Evolutionary conservation across 139 green algal genomes (phyloP).

Genomic region (Chlorella ohadii): DNA sequence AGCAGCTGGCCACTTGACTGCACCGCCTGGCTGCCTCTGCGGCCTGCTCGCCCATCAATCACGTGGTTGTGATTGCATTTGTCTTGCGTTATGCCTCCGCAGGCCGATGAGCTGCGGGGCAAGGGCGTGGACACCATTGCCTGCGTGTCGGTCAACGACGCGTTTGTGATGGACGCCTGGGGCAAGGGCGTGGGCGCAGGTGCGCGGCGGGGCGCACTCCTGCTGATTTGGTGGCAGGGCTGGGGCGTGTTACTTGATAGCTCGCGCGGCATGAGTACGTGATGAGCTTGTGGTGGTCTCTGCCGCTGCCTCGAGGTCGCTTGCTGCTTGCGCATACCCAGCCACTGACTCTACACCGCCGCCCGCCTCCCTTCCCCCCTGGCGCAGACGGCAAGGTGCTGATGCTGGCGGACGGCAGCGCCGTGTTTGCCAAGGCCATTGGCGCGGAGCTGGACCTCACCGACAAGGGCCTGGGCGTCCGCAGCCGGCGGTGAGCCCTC

Average conservation of each 20-base stretch:
- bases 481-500: conserved; percentile 58
- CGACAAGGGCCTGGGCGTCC: conserved; percentile 92
- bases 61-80: too few relatives aligned
- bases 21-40: too few relatives aligned
- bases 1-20: too few relatives aligned
- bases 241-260: too few relatives aligned
- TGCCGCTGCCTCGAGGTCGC: too few relatives aligned
- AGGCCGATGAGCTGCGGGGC: conserved; percentile 89
- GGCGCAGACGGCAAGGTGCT: conserved; percentile 84
- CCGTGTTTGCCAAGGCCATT: conserved; percentile 85
- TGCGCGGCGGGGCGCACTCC: background rate
- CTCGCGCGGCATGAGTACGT: too few relatives aligned
- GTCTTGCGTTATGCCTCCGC: too few relatives aligned
- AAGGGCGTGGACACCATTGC: conserved; percentile 95
- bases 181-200: conserved; percentile 81
- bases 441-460: conserved; percentile 91
- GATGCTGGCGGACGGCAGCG: conserved; percentile 95
- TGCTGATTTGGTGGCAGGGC: background rate
- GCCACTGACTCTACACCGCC: too few relatives aligned
- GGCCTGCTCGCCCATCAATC: too few relatives aligned
- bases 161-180: conserved; percentile 98
- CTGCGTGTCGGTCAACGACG: conserved; percentile 97
- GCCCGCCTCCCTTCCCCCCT: too few relatives aligned
- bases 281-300: too few relatives aligned
- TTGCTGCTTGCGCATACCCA: too few relatives aligned